Conservation (phyloP, 768 basidiomycete species). For the Trametes elegans region DNA sequence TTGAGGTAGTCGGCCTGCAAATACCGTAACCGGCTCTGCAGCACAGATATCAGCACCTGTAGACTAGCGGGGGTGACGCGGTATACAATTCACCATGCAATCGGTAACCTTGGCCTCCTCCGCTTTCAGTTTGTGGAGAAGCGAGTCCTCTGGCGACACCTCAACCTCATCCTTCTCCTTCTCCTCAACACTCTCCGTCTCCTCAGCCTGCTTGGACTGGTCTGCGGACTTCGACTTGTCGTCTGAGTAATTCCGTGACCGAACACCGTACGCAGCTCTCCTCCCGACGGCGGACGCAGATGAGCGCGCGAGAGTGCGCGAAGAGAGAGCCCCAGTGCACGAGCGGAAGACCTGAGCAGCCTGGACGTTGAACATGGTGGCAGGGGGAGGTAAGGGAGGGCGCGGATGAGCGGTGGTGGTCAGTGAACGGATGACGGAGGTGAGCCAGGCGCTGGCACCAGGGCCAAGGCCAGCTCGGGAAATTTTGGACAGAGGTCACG, state of each 20-base stretch:
- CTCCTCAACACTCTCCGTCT: conserved; percentile 1
- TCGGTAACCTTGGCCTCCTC: conserved; percentile 83
- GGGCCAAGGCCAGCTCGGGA: conserved; percentile 11
- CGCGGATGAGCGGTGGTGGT: conserved; percentile 7
- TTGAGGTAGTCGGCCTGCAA: conserved; percentile 95
- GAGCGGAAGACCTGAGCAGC: conserved; percentile 55
- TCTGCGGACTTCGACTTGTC: conserved; percentile 39
- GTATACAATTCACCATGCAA: conserved; percentile 53
- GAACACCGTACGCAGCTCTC: conserved; percentile 22
- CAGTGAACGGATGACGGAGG: conserved; percentile 20
- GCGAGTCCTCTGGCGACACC: conserved; percentile 32
- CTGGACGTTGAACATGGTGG: conserved; percentile 50
- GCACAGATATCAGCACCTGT: background rate
- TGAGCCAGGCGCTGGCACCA: conserved; percentile 23
- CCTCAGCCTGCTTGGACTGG: conserved; percentile 29
- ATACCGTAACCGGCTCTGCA: conserved; percentile 84
- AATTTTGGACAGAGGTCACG: conserved; percentile 22
- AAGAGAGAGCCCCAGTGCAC: conserved; percentile 57
- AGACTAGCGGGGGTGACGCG: background rate
- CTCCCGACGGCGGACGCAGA: conserved; percentile 26
- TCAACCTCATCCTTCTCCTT: conserved; percentile 27
- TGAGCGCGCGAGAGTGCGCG: conserved; percentile 43
- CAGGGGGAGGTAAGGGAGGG: conserved; percentile 8
- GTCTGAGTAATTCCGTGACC: conserved; percentile 58
- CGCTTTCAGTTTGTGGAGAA: conserved; percentile 62